Percentiles rank a stretch among this genome's conserved stretches.
Conservation (phyloP, 768 basidiomycete genomes). For the Boletus fagicola region DNA sequence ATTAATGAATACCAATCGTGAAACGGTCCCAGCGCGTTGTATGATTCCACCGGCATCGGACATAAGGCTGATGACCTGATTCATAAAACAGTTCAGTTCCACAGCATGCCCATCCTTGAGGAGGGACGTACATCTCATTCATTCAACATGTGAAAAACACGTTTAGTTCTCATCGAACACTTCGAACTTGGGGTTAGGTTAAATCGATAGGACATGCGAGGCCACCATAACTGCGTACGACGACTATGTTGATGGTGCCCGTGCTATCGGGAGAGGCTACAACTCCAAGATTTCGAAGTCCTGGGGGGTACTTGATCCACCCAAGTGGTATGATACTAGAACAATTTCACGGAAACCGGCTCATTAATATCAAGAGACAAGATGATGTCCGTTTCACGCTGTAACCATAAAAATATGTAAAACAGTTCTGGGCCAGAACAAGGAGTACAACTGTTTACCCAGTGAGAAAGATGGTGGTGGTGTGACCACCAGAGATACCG, state of each 20-base stretch:
- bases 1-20: slow-evolving; percentile 20
- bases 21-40: slow-evolving; percentile 22
- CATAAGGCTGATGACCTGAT: slow-evolving; percentile 19
- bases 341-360: neutral
- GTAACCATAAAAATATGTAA: neutral
- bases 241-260: neutral
- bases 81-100: neutral
- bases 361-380: neutral
- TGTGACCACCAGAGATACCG: neutral
- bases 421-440: neutral
- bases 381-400: neutral
- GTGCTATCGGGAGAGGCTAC: neutral
- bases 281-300: neutral
- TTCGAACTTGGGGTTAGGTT: slow-evolving; percentile 11
- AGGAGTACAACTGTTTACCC: neutral
- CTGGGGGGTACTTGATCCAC: neutral
- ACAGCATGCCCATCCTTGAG: neutral
- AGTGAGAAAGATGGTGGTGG: neutral
- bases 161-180: slow-evolving; percentile 9
- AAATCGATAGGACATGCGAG: neutral
- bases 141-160: slow-evolving; percentile 10
- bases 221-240: slow-evolving; percentile 22
- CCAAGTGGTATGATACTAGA: neutral
- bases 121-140: slow-evolving; percentile 15
- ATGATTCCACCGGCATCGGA: slow-evolving; percentile 25